These are phyloP conservation scores for Metarhizium robertsii DNA, from an alignment of 2,329 filamentous ascomycete genomes.

Conservation along the genomic window DNA sequence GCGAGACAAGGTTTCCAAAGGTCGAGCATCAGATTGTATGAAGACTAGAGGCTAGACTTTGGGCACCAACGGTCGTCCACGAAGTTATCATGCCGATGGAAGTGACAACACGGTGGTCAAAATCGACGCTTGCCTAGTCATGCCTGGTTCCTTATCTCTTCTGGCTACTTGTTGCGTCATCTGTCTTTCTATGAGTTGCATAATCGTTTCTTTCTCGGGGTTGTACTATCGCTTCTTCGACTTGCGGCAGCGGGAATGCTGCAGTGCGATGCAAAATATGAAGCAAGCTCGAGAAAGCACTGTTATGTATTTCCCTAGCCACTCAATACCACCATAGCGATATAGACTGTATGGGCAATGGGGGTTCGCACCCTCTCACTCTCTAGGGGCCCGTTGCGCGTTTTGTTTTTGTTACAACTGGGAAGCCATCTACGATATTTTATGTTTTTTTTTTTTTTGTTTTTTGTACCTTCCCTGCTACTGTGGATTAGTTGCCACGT, in stretches of 20 bases:
- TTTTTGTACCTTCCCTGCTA: conserved; percentile 2
- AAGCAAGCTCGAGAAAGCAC: background rate
- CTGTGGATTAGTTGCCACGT: background rate
- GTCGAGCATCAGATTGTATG: background rate
- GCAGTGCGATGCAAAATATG: background rate
- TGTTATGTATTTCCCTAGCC: conserved; percentile 10
- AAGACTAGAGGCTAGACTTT: background rate
- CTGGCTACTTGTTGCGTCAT: background rate
- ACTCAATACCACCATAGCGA: conserved; percentile 19
- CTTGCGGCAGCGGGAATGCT: background rate
- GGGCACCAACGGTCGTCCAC: background rate
- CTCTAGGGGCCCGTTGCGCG: conserved; percentile 17
- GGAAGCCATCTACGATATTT: conserved; percentile 15
- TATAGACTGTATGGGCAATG: conserved; percentile 28
- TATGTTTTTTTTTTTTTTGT: conserved; percentile 1
- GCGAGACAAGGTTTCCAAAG: background rate
- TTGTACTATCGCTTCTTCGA: background rate
- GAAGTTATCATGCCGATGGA: background rate
- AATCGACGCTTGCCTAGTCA: background rate
- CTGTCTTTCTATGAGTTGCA: background rate
- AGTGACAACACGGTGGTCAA: background rate
- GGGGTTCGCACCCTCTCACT: conserved; percentile 25
- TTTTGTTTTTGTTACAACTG: conserved; percentile 22
- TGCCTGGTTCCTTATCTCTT: background rate
- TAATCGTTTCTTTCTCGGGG: background rate